Base-by-base conservation (phyloP, 1,139 yeast species). In the Magnusiomyces sp. region DNA sequence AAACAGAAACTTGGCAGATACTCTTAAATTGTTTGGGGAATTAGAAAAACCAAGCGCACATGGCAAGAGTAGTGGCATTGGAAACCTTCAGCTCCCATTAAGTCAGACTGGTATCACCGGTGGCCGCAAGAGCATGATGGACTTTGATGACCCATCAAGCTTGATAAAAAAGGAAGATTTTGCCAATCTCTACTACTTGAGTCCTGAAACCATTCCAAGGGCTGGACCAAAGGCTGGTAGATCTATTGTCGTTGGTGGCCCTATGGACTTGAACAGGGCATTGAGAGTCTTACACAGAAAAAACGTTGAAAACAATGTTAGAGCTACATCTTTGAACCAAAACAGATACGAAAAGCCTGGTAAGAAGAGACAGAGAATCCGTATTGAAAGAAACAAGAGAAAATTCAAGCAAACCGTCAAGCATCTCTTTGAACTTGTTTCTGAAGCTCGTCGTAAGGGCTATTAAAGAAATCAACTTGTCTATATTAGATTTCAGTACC, bases 371-470 rank as follows among this genome's bases (percentile, higher is more conserved):
- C 59, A 59, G 53, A 58, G 70, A 40, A 57, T 66, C 39, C 46
- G 56, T 6, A 56, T 61, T 50, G 66, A 63, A 51, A 62, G 67
- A 52, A 58, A 62, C 45, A 60, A 62, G 50, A 57, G 70, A 14
- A 62, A 59, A 50, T 67, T 66, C 55, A 59, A 64, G 49, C 56
- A 58, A 48, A 69, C 68, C 43, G 61, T 67, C 52, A 59, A 66
- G 49, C 54, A 65, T 16, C 50, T 67, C 49, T 66, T 67, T 59
- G 62, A 59, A 37, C 58, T 67, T 34, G 70, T 66, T n/a, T 54
- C 61, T 14, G 68, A 67, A 54, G 71, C 70, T 37, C 55, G 67
- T 45, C 56, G 67, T 49, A 65, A 65, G 59, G 69, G 69, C 20
- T 65, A 65, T 54, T 65, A 59, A 53, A 13, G 19, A 27, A 11